phyloP scores from a whole-genome alignment of 2,329 filamentous ascomycete genomes.

The Thielaviopsis cerberus region DNA sequence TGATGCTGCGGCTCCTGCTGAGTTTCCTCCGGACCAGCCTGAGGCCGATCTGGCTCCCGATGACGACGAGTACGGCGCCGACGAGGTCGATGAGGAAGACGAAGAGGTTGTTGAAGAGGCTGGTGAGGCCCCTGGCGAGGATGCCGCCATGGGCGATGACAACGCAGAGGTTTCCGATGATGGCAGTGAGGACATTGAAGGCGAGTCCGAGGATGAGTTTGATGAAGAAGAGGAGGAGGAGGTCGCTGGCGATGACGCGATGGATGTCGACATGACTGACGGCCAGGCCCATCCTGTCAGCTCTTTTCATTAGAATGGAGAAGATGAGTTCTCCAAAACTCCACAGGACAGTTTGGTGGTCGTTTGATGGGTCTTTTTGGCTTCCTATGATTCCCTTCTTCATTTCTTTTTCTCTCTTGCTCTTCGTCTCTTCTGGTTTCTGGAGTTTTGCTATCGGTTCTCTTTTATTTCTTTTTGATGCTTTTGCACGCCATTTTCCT shows the following conservation, averaged over 20 bases:
- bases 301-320: conserved; percentile 9
- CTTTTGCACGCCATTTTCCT: background rate
- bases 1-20: conserved; percentile 86
- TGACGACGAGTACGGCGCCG: conserved; percentile 77
- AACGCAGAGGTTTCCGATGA: conserved; percentile 54
- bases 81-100: conserved; percentile 63
- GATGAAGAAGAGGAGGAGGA: conserved; percentile 33
- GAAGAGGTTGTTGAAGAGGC: conserved; percentile 35
- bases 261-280: conserved; percentile 30
- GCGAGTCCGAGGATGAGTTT: conserved; percentile 55
- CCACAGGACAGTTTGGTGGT: conserved; percentile 7
- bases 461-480: conserved; percentile 3
- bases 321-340: conserved; percentile 3
- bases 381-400: conserved; percentile 7
- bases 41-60: conserved; percentile 77
- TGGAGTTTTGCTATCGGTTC: conserved; percentile 11
- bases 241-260: conserved; percentile 24
- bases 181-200: conserved; percentile 62
- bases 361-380: conserved; percentile 3
- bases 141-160: conserved; percentile 21
- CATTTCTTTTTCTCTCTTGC: background rate
- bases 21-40: conserved; percentile 93
- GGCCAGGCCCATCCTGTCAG: conserved; percentile 18
- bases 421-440: conserved; percentile 6
- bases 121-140: conserved; percentile 30